Conservation (phyloP, 2,329 filamentous ascomycete species). For the Zymoseptoria passerinii region DNA sequence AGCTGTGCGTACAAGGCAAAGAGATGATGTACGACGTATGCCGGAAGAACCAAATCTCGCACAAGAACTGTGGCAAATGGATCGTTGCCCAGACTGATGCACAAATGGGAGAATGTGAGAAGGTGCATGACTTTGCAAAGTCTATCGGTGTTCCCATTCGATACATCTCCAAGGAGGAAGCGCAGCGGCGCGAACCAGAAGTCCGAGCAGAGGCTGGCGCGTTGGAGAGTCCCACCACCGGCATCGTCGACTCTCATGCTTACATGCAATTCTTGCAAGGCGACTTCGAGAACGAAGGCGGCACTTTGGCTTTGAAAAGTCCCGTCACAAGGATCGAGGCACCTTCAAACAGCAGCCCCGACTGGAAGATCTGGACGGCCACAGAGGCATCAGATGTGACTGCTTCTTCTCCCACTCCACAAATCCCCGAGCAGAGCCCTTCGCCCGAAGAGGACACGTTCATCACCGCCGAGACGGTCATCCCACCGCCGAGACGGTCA, state of each 20-base stretch:
- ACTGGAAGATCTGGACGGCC: constrained; percentile 60
- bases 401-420: constrained; percentile 18
- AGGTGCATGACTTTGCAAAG: constrained; percentile 47
- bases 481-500: constrained; percentile 66
- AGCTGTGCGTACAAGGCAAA: constrained; percentile 70
- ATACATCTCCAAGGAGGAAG: constrained; percentile 59
- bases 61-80: constrained; percentile 81
- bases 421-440: constrained; percentile 27
- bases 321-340: constrained; percentile 53
- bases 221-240: constrained; percentile 77
- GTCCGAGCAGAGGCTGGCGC: constrained; percentile 65
- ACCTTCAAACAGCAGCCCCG: constrained; percentile 42
- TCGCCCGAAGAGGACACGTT: constrained; percentile 31
- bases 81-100: constrained; percentile 74
- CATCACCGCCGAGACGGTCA: constrained; percentile 65
- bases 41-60: constrained; percentile 54
- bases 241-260: constrained; percentile 80
- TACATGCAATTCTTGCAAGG: constrained; percentile 76
- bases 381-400: constrained; percentile 12
- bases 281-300: constrained; percentile 67
- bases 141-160: constrained; percentile 58
- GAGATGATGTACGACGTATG: constrained; percentile 74
- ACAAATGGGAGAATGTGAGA: constrained; percentile 58
- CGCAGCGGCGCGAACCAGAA: constrained; percentile 58
- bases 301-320: constrained; percentile 62